These are phyloP conservation scores for Aegilops longissima DNA, from an alignment of 176 grass and related monocot species.

Conservation along the genomic window DNA sequence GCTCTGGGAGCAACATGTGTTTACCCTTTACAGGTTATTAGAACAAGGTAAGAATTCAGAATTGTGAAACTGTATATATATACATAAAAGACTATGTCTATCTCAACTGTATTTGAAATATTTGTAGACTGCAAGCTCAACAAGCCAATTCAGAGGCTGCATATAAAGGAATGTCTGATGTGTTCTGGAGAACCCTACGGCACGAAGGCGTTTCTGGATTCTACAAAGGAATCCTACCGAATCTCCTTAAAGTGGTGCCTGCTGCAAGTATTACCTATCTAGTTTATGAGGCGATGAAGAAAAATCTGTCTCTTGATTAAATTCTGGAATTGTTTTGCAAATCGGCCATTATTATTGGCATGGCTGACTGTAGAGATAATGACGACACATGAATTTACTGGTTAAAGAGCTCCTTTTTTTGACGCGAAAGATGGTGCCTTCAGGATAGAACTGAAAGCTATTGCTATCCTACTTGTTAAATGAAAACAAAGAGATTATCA, in stretches of 20 bases:
- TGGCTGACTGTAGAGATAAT: constrained; percentile 86
- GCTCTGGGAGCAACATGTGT: constrained; percentile 93
- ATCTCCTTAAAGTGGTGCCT: constrained; percentile 97
- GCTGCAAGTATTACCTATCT: constrained; percentile 97
- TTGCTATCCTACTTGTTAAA: constrained; percentile 25
- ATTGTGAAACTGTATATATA: constrained; percentile 9
- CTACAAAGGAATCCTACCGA: constrained; percentile 96
- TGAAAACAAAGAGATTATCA: constrained; percentile 35
- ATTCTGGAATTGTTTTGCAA: constrained; percentile 36
- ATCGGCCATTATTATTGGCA: constrained; percentile 56
- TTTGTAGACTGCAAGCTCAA: constrained; percentile 94
- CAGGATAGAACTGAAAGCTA: constrained; percentile 47
- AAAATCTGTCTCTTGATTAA: constrained; percentile 92
- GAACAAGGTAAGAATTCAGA: constrained; percentile 66
- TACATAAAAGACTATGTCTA: neutral
- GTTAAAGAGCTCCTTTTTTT: constrained; percentile 59
- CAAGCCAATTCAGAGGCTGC: constrained; percentile 58
- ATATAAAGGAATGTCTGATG: constrained; percentile 92
- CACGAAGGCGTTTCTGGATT: constrained; percentile 88
- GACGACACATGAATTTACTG: constrained; percentile 67
- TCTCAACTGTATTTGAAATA: constrained; percentile 38
- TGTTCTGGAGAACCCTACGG: constrained; percentile 86
- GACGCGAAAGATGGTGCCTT: constrained; percentile 49
- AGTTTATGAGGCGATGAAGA: constrained; percentile 94
- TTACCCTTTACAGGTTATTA: constrained; percentile 97